Base-by-base conservation (phyloP, 441 rosid genomes). In the Isatis lusitanica region DNA sequence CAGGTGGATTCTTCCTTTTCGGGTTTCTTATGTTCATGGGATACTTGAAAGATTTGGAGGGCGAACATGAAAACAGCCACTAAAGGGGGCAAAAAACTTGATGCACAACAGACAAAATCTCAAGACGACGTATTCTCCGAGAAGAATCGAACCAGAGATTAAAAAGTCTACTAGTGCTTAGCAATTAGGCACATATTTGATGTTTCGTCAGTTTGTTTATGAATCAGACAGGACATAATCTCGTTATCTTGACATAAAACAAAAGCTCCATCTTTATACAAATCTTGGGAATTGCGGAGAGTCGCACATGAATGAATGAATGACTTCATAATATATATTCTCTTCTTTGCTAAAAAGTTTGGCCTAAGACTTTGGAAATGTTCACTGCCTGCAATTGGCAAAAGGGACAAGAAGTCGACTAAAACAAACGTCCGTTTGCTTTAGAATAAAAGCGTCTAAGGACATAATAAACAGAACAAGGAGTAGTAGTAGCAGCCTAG, bases 1-100 rank as follows among this genome's bases (percentile, higher is more conserved):
- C 91, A 0, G 98, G 98, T 9, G 98, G 98, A 55, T 93, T 88
- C 81, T 87, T 85, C 82, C 86, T 93, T 63, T 87, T 91, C 11
- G 97, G 96, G 38, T 86, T 90, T 83, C 96, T 93, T 48, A 85
- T 88, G 40, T 86, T 93, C 75, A 79, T 90, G 68, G 89, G 90
- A 51, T 85, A 91, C 81, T 82, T 91, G 68, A 93, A 90, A 76
- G 98, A 93, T 78, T 73, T 82, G 74, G 97, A 92, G 60, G 59
- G 83, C 24, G 96, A 88, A 9, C 73, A 71, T 59, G 77, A 77
- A 50, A 70, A 33, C 56, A 70, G 50, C 68, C 48, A 57, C 15
- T 70, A 42, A 66, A 62, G 3, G 24, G 42, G 21, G 15, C 7
- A 9, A 36, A 12, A 13, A 52, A 28, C 50, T 43, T 28, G 66